Conservation (phyloP, 202 grass and related monocot genomes). For the Hordeum pubiflorum region DNA sequence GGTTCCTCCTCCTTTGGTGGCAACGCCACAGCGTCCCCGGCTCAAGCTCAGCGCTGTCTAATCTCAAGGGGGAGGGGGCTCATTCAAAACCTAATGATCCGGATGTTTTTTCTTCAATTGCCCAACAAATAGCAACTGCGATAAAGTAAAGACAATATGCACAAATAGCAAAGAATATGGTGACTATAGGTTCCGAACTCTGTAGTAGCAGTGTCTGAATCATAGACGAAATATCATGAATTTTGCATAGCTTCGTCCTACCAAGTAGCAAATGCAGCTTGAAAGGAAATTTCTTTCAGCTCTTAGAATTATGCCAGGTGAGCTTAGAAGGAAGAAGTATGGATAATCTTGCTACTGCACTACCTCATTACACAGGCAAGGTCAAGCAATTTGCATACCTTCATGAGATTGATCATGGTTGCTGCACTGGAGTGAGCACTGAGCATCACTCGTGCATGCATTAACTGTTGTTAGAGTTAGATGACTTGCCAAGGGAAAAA, state of each 20-base stretch:
- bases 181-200: too few species aligned
- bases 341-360: not conserved
- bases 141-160: not conserved
- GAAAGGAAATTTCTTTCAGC: not conserved
- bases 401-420: not conserved
- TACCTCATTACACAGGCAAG: not conserved
- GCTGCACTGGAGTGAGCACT: not conserved
- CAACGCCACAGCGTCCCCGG: too few species aligned
- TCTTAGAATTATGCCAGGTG: not conserved
- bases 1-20: too few species aligned
- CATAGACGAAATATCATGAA: not conserved
- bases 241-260: not conserved
- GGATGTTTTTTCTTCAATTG: too few species aligned
- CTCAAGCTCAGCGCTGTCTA: too few species aligned
- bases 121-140: too few species aligned
- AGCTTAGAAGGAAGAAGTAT: not conserved
- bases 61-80: too few species aligned
- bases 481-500: not conserved
- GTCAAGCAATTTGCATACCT: not conserved
- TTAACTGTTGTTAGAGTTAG: not conserved
- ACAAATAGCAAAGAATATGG: too few species aligned
- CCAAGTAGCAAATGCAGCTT: not conserved
- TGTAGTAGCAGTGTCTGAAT: not conserved
- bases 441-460: not conserved
- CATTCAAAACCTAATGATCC: too few species aligned